Evolutionary conservation across 176 grass and related monocot species (phyloP).

Genomic region (Aegilops longissima): DNA sequence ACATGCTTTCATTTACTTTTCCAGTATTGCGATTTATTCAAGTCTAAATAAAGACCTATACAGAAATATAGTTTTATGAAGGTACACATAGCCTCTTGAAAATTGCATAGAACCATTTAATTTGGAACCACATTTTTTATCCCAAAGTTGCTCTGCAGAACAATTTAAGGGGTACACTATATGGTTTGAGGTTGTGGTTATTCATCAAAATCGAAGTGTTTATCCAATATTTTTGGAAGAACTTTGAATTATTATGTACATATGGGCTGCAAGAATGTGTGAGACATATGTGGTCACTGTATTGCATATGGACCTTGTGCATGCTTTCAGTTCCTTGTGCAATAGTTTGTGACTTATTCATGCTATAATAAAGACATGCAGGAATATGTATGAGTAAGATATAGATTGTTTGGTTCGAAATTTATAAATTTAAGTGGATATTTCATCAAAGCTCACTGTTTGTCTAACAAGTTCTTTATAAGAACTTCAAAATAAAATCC

Average conservation of each 20-base stretch:
- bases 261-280: background rate
- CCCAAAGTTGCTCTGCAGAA: background rate
- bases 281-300: no score
- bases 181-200: background rate
- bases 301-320: no score
- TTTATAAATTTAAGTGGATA: background rate
- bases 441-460: background rate
- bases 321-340: background rate
- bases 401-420: background rate
- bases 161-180: background rate
- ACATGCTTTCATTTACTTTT: background rate
- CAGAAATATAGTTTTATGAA: background rate
- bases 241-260: background rate
- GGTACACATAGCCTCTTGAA: background rate
- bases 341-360: background rate
- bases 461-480: background rate
- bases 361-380: background rate
- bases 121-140: background rate
- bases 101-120: background rate
- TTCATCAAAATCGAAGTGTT: background rate
- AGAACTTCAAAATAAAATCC: background rate
- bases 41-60: background rate
- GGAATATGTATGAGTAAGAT: background rate
- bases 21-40: background rate
- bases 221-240: background rate